phyloP scores from a whole-genome alignment of 2,329 filamentous ascomycete genomes.

The Biscogniauxia marginata region DNA sequence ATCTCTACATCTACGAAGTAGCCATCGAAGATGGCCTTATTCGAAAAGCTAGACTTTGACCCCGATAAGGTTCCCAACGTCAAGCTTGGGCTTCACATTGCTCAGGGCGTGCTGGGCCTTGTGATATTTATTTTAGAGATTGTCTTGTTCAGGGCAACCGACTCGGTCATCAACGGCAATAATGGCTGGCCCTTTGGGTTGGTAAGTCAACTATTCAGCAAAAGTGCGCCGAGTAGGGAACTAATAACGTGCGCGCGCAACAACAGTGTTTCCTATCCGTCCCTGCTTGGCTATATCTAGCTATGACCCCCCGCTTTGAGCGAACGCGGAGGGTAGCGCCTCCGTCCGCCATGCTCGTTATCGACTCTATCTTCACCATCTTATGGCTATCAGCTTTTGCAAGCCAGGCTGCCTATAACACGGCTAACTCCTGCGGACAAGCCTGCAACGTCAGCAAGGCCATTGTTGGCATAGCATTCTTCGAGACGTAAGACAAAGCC shows the following conservation, averaged over 20 bases:
- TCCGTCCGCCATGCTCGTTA: constrained; percentile 58
- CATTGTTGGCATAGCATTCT: constrained; percentile 61
- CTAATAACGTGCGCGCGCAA: constrained; percentile 8
- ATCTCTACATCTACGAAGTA: neutral
- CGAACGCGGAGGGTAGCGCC: constrained; percentile 61
- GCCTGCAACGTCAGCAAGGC: constrained; percentile 62
- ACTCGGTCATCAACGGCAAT: constrained; percentile 52
- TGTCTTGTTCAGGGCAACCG: constrained; percentile 51
- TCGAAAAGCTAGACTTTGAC: constrained; percentile 51
- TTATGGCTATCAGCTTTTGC: constrained; percentile 68
- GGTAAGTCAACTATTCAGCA: constrained; percentile 42
- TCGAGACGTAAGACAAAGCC: constrained; percentile 53
- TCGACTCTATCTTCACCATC: constrained; percentile 58
- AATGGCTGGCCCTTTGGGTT: constrained; percentile 64
- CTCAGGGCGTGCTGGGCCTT: constrained; percentile 54
- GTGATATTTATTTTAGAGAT: constrained; percentile 60
- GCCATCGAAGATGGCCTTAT: constrained; percentile 34
- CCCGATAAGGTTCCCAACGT: constrained; percentile 52
- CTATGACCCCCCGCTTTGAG: constrained; percentile 62
- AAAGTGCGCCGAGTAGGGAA: neutral
- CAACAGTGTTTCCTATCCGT: constrained; percentile 62
- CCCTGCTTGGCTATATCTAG: constrained; percentile 63
- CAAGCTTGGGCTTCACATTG: constrained; percentile 58
- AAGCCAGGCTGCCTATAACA: constrained; percentile 64
- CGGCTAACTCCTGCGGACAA: constrained; percentile 51